Evolutionary conservation across 2,329 filamentous ascomycete genomes (phyloP).

Genomic region (Calcarisporium arbuscula): DNA sequence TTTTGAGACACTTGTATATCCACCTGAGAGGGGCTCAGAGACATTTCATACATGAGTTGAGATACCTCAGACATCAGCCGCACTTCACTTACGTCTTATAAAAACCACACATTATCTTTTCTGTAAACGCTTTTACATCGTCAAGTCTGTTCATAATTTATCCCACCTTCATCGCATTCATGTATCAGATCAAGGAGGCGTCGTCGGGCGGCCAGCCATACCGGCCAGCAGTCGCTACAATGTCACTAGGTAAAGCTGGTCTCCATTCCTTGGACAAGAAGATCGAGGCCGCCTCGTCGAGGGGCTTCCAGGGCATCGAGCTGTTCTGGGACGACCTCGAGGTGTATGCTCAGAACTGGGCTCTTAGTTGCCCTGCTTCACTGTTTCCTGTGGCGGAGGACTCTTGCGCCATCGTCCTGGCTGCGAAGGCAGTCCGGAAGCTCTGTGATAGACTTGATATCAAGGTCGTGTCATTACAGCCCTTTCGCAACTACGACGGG

Average conservation of each 20-base stretch:
- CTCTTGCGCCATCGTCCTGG: conserved; percentile 5
- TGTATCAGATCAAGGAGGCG: too few relatives aligned
- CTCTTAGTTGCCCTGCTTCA: not conserved
- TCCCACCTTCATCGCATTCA: too few relatives aligned
- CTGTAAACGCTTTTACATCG: too few relatives aligned
- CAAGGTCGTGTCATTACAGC: conserved; percentile 14
- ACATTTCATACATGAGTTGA: too few relatives aligned
- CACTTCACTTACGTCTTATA: too few relatives aligned
- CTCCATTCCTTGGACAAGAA: conserved; percentile 13
- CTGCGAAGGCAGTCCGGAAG: conserved; percentile 5
- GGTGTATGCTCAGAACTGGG: not conserved
- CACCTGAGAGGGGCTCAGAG: too few relatives aligned
- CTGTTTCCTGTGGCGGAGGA: not conserved
- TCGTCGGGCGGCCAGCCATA: too few relatives aligned
- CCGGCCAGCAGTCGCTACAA: conserved; percentile 14
- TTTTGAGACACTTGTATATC: too few relatives aligned
- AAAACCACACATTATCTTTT: too few relatives aligned
- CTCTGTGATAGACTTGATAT: conserved; percentile 8
- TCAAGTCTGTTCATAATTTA: too few relatives aligned
- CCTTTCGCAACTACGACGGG: conserved; percentile 14
- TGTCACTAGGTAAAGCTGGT: conserved; percentile 13
- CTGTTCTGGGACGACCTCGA: conserved; percentile 16
- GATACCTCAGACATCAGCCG: too few relatives aligned
- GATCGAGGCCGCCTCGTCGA: conserved; percentile 8
- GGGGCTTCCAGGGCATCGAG: conserved; percentile 14